Base-by-base conservation (phyloP, 2,329 filamentous ascomycete genomes). In the Neonectria hederae region DNA sequence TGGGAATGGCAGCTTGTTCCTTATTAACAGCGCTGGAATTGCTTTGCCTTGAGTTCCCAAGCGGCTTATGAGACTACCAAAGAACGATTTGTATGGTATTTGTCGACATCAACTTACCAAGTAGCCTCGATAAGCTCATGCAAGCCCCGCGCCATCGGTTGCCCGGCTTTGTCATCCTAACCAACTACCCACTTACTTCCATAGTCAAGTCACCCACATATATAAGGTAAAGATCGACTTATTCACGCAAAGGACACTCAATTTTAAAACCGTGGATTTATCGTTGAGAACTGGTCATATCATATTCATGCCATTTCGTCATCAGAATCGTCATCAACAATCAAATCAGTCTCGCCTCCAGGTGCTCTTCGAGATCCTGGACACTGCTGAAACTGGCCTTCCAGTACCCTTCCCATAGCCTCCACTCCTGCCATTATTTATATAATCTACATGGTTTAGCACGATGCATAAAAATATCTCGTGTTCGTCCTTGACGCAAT, bases 291-390 rank as follows among this genome's bases (percentile, higher is more conserved):
- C 65, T 70, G 69, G 69, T 76, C 75, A 72, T 77, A 76, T 72
- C 70, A 74, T 76, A 69, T 76, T 76, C 74, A 73, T 76, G 65
- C 72, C 72, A 73, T 75, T 74, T 72, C 73, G 68, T 75, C 73
- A 65, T 75, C 64, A 75, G 65, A 74, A 74, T 74, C 72, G 61
- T 74, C 64, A 72, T 62, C 70, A 69, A 62, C 72, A 65, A 71
- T 65, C 69, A 73, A 70, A 74, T 74, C 72, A 61, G 60, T 62
- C 48, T 58, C 54, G 26, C 54, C 59, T 64, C 43, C 32, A 61
- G 62, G 55, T 51, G 38, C 62, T 11, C 63, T 54, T 63, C 26
- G 38, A 59, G 28, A 58, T 62, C 61, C 52, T 54, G 55, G 43
- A 32, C 52, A 49, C 46, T 60, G 53, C 43, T 42, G 22, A 59